phyloP scores from a whole-genome alignment of 176 grass and related monocot species.

The Juncus effusus region DNA sequence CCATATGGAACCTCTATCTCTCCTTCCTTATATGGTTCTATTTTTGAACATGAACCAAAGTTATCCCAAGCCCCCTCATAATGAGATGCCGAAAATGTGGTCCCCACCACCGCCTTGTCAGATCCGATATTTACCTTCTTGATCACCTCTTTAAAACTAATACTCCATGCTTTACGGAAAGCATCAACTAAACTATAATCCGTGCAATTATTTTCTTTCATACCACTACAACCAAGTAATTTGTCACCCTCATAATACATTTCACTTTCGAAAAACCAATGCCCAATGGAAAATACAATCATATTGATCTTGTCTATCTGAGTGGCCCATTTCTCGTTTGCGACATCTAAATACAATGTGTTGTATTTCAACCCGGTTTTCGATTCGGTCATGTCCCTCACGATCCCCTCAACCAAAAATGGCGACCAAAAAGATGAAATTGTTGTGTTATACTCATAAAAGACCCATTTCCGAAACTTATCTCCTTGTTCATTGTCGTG shows the following conservation, averaged over 20 bases:
- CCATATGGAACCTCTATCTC: constrained; percentile 42
- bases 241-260: constrained; percentile 43
- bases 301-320: constrained; percentile 40
- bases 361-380: constrained; percentile 3
- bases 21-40: constrained; percentile 40
- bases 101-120: constrained; percentile 28
- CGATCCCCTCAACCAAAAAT: constrained; percentile 29
- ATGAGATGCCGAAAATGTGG: constrained; percentile 55
- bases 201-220: constrained; percentile 40
- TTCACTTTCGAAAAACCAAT: constrained; percentile 51
- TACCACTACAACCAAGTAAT: constrained; percentile 40
- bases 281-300: constrained; percentile 32
- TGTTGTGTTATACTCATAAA: constrained; percentile 33
- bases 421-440: constrained; percentile 40
- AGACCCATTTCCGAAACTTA: constrained; percentile 24
- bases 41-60: constrained; percentile 41
- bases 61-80: constrained; percentile 48
- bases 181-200: constrained; percentile 43
- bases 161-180: constrained; percentile 32
- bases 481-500: constrained; percentile 5
- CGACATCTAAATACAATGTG: constrained; percentile 25
- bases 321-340: constrained; percentile 29
- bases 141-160: constrained; percentile 17
- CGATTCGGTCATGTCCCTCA: constrained; percentile 11
- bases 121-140: background rate